Evolutionary conservation across 768 basidiomycete species (phyloP).

Genomic region (Strobilomyces echinocephalus): DNA sequence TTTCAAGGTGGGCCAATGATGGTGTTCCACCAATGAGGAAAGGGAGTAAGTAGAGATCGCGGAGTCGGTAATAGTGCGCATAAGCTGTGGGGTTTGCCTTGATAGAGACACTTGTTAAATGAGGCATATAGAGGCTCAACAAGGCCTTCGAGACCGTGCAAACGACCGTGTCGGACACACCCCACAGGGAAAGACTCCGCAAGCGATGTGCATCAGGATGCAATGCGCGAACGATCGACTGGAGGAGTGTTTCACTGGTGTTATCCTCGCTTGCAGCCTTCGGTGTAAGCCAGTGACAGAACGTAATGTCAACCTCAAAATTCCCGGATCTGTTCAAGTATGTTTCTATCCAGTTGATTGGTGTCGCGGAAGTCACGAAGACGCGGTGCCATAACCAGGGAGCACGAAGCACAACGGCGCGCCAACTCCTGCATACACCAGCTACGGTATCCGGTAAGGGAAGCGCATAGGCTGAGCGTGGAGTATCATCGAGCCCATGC

Average conservation of each 20-base stretch:
- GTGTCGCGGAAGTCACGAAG: slow-evolving; percentile 14
- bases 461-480: background rate
- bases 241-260: slow-evolving; percentile 3
- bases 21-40: slow-evolving; percentile 12
- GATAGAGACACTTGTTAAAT: slow-evolving; percentile 9
- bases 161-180: slow-evolving; percentile 12
- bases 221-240: background rate
- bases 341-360: background rate
- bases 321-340: slow-evolving; percentile 10
- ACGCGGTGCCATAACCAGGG: slow-evolving; percentile 12
- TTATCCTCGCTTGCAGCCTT: background rate
- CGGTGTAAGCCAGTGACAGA: slow-evolving; percentile 13
- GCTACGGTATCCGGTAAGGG: slow-evolving; percentile 1
- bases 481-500: slow-evolving; percentile 2
- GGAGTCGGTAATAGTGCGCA: slow-evolving; percentile 3
- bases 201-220: slow-evolving; percentile 2
- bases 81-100: slow-evolving; percentile 6
- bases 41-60: slow-evolving; percentile 2
- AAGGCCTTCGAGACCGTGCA: slow-evolving; percentile 4
- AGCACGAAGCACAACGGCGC: background rate
- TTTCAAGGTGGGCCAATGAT: slow-evolving; percentile 9
- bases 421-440: slow-evolving; percentile 16
- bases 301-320: slow-evolving; percentile 1
- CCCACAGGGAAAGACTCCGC: slow-evolving; percentile 9
- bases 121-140: background rate